These are phyloP conservation scores for Rhodocollybia butyracea DNA, from an alignment of 768 basidiomycete species.

Conservation along the genomic window DNA sequence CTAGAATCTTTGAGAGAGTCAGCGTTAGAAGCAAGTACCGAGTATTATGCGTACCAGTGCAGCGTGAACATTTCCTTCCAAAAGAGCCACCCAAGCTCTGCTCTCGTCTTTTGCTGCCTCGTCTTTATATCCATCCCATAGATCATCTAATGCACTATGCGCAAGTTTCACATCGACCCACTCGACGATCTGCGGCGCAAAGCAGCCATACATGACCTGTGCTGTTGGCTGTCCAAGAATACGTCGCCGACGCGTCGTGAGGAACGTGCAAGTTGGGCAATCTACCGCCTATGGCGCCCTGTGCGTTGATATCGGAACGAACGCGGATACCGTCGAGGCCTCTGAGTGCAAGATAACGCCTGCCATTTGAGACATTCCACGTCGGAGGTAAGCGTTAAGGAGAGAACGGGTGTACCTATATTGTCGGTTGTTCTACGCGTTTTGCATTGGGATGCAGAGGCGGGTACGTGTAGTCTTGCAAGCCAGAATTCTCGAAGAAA, in stretches of 20 bases:
- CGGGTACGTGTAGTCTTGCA: conserved; percentile 47
- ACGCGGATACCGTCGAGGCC: conserved; percentile 48
- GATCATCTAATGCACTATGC: conserved; percentile 31
- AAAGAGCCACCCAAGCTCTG: conserved; percentile 76
- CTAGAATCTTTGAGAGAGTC: conserved; percentile 38
- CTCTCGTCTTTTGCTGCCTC: conserved; percentile 65
- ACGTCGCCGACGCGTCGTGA: conserved; percentile 16
- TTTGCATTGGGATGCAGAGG: conserved; percentile 30
- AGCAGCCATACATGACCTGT: too few relatives aligned
- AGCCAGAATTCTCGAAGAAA: too few relatives aligned
- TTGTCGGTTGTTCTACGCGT: conserved; percentile 35
- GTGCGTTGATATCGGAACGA: conserved; percentile 65
- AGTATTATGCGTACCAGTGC: conserved; percentile 51
- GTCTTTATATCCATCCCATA: conserved; percentile 68
- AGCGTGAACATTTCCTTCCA: conserved; percentile 76
- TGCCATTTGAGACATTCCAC: conserved; percentile 92
- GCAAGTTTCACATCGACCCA: conserved; percentile 64
- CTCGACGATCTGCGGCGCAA: conserved; percentile 64
- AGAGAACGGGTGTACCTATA: conserved; percentile 57
- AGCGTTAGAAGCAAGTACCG: background rate
- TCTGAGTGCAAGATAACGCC: conserved; percentile 53
- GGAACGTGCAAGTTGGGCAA: conserved; percentile 74
- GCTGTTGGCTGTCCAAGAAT: conserved; percentile 12
- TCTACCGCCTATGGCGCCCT: conserved; percentile 65
- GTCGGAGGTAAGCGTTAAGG: conserved; percentile 10